phyloP scores from a whole-genome alignment of 2,329 filamentous ascomycete genomes.

The Ciborinia camelliae region DNA sequence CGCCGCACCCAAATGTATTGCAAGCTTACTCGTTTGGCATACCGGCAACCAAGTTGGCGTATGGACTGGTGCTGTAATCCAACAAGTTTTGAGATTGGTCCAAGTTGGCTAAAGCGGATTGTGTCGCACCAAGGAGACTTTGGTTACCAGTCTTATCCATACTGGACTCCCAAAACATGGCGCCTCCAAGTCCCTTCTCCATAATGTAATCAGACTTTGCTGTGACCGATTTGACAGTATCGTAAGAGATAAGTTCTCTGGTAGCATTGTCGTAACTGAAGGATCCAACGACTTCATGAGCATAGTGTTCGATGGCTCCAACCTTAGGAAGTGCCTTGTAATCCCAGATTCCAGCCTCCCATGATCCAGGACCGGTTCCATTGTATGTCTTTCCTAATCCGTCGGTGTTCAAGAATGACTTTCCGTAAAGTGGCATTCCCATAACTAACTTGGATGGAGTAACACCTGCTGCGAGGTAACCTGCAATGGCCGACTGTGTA shows the following conservation, averaged over 20 bases:
- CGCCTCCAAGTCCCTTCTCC: constrained; percentile 62
- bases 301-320: constrained; percentile 56
- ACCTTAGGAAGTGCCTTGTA: constrained; percentile 71
- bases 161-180: constrained; percentile 84
- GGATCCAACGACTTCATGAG: constrained; percentile 57
- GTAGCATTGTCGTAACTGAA: constrained; percentile 65
- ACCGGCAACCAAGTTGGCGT: constrained; percentile 50
- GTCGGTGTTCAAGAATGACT: constrained; percentile 62
- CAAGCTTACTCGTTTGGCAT: constrained; percentile 26
- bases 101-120: constrained; percentile 42
- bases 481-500: constrained; percentile 60
- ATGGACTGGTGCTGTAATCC: constrained; percentile 51
- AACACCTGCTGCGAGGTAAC: constrained; percentile 63
- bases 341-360: constrained; percentile 75
- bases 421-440: constrained; percentile 79
- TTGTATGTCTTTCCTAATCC: constrained; percentile 62
- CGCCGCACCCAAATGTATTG: neutral
- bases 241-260: constrained; percentile 68
- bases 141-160: constrained; percentile 58
- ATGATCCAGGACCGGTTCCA: constrained; percentile 64
- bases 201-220: constrained; percentile 66
- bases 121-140: constrained; percentile 56
- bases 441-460: constrained; percentile 65
- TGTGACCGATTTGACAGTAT: constrained; percentile 57
- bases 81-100: constrained; percentile 50